phyloP scores from a whole-genome alignment of 768 basidiomycete genomes.

The Crassisporium funariophilum region DNA sequence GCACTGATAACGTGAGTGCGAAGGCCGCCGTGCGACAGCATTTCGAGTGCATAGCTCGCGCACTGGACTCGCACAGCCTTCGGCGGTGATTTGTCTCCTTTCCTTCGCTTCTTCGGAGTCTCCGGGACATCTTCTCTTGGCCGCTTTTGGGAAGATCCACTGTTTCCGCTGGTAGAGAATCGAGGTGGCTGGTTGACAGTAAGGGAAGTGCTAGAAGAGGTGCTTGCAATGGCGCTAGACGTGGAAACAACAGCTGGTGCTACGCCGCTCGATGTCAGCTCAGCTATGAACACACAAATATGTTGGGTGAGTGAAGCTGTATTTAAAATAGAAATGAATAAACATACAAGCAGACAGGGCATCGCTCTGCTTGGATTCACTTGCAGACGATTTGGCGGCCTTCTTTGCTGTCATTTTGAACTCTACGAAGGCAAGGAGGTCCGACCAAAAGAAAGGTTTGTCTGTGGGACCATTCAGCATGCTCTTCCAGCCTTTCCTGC shows the following conservation, averaged over 20 bases:
- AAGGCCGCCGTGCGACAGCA: constrained; percentile 23
- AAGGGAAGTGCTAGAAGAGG: not conserved
- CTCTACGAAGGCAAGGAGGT: not conserved
- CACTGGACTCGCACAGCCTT: constrained; percentile 14
- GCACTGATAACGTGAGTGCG: not conserved
- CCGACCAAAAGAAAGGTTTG: constrained; percentile 1
- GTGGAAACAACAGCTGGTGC: not conserved
- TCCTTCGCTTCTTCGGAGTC: constrained; percentile 2
- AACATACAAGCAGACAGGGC: constrained; percentile 2
- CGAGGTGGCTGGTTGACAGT: not conserved
- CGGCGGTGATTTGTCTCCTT: not conserved
- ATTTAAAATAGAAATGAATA: not conserved
- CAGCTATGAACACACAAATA: not conserved
- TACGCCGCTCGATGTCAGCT: not conserved
- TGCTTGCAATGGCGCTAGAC: not conserved
- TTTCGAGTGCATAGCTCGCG: constrained; percentile 27
- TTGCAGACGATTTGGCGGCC: not conserved
- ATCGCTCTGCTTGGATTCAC: not conserved
- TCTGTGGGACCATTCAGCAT: not conserved
- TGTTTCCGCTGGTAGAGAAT: not conserved
- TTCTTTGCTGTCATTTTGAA: not conserved
- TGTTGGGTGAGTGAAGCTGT: not conserved
- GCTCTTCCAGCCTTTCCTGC: not conserved
- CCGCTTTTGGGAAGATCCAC: constrained; percentile 1
- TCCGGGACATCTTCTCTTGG: not conserved